Evolutionary conservation across 768 basidiomycete species (phyloP), one percentile per base, ranked within the genome.

Genomic region (Leucogyrophana mollusca): DNA sequence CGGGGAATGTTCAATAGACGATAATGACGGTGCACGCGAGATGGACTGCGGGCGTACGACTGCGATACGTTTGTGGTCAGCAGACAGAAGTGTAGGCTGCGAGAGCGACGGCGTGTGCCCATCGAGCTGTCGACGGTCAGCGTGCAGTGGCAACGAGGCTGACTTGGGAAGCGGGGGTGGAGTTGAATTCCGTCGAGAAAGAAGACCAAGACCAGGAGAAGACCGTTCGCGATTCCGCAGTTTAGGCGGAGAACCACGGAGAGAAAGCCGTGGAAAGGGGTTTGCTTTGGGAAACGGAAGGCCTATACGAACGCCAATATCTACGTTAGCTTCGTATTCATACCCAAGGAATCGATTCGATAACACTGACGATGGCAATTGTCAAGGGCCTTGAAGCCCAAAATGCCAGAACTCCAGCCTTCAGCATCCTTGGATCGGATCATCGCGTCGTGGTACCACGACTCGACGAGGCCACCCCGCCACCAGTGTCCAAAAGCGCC

Each of bases 401-500:
- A 68, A 48, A 92, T 85, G 33, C 89, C 89, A 10, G 88, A 87
- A 44, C 77, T 83, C 78, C 84, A 84, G 52, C 82, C 77, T 60
- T 89, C 85, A 48, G 85, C 77, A 47, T 85, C 83, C 54, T 79
- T 85, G 20, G 78, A 73, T 46, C 78, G 71, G 25, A 78, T 69
- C 53, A 85, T 73, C 46, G 80, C 76, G 66, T 86, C 80, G 53
- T 80, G 79, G 69, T 82, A 89, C 83, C 86, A 87, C n/a, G 82
- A 75, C 52, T 90, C 85, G 46, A 91, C 72, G n/a, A 80, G 68
- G 33, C 89, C 90, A 36, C 87, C 90, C 38, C 85, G 73, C 86
- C 89, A 94, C 93, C 93, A 95, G 52, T 78, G 82, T 1, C 93
- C 93, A 66, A 94, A 94, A 9, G 85, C 85, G 23, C 93, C 93